phyloP scores from a whole-genome alignment of 768 basidiomycete species.

The Termitomyces sp. region DNA sequence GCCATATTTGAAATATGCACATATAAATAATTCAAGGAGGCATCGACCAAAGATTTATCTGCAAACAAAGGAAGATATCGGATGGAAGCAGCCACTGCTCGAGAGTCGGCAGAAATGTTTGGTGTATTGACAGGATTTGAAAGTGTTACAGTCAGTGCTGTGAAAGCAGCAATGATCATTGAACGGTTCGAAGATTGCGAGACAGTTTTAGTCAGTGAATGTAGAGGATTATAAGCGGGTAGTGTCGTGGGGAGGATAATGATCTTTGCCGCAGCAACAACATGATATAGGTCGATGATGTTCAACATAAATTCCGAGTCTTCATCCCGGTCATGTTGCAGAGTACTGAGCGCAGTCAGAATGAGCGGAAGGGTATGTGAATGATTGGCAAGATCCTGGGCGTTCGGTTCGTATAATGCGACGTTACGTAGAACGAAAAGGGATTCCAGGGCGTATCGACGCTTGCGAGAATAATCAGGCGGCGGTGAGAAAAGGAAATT shows the following conservation, averaged over 20 bases:
- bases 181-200: conserved; percentile 66
- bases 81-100: conserved; percentile 59
- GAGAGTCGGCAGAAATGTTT: conserved; percentile 52
- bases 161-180: conserved; percentile 64
- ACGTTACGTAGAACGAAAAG: conserved; percentile 86
- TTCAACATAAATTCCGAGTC: conserved; percentile 72
- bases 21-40: conserved; percentile 72
- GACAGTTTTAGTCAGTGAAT: conserved; percentile 51
- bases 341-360: conserved; percentile 58
- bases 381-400: conserved; percentile 52
- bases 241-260: conserved; percentile 28
- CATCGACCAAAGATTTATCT: conserved; percentile 68
- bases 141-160: conserved; percentile 57
- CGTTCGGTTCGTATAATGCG: conserved; percentile 66
- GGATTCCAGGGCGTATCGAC: conserved; percentile 80
- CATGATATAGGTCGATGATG: conserved; percentile 66
- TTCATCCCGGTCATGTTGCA: conserved; percentile 58
- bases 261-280: conserved; percentile 47
- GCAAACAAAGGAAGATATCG: conserved; percentile 69
- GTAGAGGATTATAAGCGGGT: conserved; percentile 46
- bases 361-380: conserved; percentile 64
- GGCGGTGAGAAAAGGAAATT: conserved; percentile 53
- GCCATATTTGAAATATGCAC: conserved; percentile 68
- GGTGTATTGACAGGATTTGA: conserved; percentile 54
- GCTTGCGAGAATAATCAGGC: conserved; percentile 46